phyloP scores from a whole-genome alignment of 495 filamentous ascomycete species.

The Podospora pseudopauciseta region DNA sequence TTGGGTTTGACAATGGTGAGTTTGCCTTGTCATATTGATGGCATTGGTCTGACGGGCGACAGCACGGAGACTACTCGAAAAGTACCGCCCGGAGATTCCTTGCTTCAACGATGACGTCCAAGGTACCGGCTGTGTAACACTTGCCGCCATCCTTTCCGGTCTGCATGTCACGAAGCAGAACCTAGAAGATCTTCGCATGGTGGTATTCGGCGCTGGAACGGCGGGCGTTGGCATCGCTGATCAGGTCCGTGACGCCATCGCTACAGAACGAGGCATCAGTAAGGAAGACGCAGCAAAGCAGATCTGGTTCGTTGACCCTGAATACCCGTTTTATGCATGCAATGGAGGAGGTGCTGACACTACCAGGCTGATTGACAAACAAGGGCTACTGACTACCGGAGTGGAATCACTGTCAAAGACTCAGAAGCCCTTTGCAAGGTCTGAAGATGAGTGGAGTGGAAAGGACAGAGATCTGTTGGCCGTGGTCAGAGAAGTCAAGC shows the following conservation, averaged over 20 bases:
- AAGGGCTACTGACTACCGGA: conserved; percentile 64
- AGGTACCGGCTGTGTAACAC: conserved; percentile 81
- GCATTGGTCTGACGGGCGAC: not conserved
- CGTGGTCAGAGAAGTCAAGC: conserved; percentile 68
- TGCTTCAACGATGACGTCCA: conserved; percentile 95
- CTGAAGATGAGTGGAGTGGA: conserved; percentile 60
- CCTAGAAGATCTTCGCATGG: conserved; percentile 62
- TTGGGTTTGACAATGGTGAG: conserved; percentile 52
- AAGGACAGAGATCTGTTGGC: conserved; percentile 58
- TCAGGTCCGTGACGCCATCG: conserved; percentile 75
- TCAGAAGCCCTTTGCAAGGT: conserved; percentile 63
- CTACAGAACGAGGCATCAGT: conserved; percentile 59
- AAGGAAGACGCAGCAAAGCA: conserved; percentile 75
- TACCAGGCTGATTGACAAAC: conserved; percentile 77
- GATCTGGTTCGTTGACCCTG: conserved; percentile 60
- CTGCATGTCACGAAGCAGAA: conserved; percentile 65
- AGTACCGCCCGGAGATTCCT: conserved; percentile 64
- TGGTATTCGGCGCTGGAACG: conserved; percentile 79
- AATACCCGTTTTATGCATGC: no score
- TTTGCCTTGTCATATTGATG: no score
- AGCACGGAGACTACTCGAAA: conserved; percentile 66
- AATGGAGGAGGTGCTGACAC: not conserved
- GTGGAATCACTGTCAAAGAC: conserved; percentile 54
- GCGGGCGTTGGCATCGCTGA: conserved; percentile 88
- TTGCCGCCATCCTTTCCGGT: conserved; percentile 74